Evolutionary conservation across 1,139 yeast species (phyloP).

Genomic region (Taphrina sp.): DNA sequence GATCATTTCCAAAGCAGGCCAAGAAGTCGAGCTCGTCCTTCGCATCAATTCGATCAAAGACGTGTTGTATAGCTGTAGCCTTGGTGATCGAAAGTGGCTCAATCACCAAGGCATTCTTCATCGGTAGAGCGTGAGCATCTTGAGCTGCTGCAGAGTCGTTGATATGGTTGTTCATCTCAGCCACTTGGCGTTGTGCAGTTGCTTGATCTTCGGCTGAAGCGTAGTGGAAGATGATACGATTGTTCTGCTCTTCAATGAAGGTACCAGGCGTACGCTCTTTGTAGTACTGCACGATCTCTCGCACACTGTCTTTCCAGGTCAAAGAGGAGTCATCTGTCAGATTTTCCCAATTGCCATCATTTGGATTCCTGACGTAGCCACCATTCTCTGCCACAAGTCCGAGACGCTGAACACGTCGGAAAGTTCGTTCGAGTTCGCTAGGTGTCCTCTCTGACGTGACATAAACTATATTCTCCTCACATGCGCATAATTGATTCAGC

Average conservation of each 20-base stretch:
- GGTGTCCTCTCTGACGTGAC: constrained; percentile 47
- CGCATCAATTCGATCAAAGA: background rate
- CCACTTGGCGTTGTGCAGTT: constrained; percentile 66
- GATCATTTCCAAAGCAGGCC: constrained; percentile 44
- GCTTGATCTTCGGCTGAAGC: constrained; percentile 69
- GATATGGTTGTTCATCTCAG: constrained; percentile 81
- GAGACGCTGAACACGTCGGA: constrained; percentile 62
- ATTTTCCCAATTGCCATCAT: constrained; percentile 58
- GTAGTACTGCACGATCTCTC: constrained; percentile 61
- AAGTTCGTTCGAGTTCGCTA: constrained; percentile 54
- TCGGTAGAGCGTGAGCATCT: constrained; percentile 75
- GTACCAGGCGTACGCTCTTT: constrained; percentile 81
- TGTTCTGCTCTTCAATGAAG: constrained; percentile 67
- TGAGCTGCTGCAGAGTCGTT: constrained; percentile 67
- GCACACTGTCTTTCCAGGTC: constrained; percentile 63
- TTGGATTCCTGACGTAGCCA: constrained; percentile 49
- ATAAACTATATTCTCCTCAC: constrained; percentile 64
- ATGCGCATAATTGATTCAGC: constrained; percentile 52
- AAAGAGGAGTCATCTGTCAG: constrained; percentile 56
- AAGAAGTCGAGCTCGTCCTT: constrained; percentile 28
- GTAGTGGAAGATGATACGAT: constrained; percentile 71
- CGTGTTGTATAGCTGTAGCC: constrained; percentile 54
- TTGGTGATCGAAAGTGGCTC: constrained; percentile 53
- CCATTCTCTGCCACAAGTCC: constrained; percentile 93
- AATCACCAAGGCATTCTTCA: constrained; percentile 68